A percentile compares a stretch with the other conserved stretches of the same genome.
phyloP scores from a whole-genome alignment of 228 moss, liverwort and hornwort genomes.

The Sphagnum magellanicum region DNA sequence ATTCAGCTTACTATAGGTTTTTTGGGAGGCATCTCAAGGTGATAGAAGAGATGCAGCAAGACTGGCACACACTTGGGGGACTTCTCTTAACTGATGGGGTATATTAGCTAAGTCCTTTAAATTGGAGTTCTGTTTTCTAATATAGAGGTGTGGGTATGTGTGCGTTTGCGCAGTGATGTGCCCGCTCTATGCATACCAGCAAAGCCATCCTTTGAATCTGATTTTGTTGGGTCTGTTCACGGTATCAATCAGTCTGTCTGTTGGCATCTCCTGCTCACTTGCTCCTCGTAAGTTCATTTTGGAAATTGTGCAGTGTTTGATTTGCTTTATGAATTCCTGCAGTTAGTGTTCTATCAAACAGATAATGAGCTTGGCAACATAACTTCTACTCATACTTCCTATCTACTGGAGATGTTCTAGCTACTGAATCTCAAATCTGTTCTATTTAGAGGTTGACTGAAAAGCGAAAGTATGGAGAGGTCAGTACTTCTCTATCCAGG shows the following conservation, averaged over 20 bases:
- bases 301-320: no score
- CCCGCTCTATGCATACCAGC: constrained; percentile 76
- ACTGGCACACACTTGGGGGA: not conserved
- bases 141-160: no score
- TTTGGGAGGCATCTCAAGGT: not conserved
- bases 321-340: no score
- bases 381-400: no score
- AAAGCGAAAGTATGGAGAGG: no score
- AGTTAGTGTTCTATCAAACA: no score
- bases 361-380: no score
- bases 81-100: not conserved
- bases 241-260: constrained; percentile 75
- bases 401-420: no score
- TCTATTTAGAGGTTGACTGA: no score
- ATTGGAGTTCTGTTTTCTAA: not conserved
- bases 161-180: constrained; percentile 71
- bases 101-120: not conserved
- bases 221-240: constrained; percentile 85
- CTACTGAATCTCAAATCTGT: no score
- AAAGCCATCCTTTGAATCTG: constrained; percentile 87
- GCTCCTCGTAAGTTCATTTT: constrained; percentile 47
- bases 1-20: not conserved
- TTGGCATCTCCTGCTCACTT: constrained; percentile 89
- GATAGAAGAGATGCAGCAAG: not conserved
- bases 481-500: no score